Base-by-base conservation (phyloP, 805 yeast species). In the Candida orba region DNA sequence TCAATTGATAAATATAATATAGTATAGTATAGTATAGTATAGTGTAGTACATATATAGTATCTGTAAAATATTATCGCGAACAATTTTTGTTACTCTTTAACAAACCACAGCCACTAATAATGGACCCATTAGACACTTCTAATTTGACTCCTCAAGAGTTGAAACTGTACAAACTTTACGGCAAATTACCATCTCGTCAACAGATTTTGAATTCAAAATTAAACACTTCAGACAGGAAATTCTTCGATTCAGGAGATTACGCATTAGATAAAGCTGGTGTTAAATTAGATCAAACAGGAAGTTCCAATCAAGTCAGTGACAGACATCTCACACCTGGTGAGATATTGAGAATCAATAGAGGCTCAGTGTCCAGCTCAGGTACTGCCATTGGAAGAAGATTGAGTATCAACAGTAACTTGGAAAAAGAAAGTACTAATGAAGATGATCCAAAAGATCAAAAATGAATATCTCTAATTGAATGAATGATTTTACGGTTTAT, bases 211-310 rank as follows among this genome's bases (percentile, higher is more conserved):
- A 73, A 83, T 41, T 77, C 82, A 48, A 86, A 84, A 59, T 67
- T 86, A 54, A 85, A 84, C 63, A 43, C 43, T 23, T 29, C 43
- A 27, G 96, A 89, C 51, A 78, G 95, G 55, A 90, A 88, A 67
- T 89, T 84, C 63, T 90, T 89, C 57, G 97, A 89, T 59, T 84
- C 95, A 49, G 96, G 96, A 9, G 97, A 89, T 64, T 89, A 89
- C 63, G 96, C 96, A 10, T 75, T 89, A 74, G 84, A 79, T 53
- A 81, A 72, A 60, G 85, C 80, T 3, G 87, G 87, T 8, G 68
- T 69, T 12, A 63, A 48, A 48, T 53, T 39, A 49, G 47, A 35
- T 34, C 52, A 25, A 50, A 52, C 18, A 53, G 57, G 30, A 82
- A 77, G 75, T 56, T 73, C 81, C 5, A 72, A 27, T 8, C 29